Percentiles rank a stretch among this genome's conserved stretches.
These are phyloP conservation scores for Botryotinia narcissicola DNA, from an alignment of 2,329 filamentous ascomycete genomes.

Conservation along the genomic window DNA sequence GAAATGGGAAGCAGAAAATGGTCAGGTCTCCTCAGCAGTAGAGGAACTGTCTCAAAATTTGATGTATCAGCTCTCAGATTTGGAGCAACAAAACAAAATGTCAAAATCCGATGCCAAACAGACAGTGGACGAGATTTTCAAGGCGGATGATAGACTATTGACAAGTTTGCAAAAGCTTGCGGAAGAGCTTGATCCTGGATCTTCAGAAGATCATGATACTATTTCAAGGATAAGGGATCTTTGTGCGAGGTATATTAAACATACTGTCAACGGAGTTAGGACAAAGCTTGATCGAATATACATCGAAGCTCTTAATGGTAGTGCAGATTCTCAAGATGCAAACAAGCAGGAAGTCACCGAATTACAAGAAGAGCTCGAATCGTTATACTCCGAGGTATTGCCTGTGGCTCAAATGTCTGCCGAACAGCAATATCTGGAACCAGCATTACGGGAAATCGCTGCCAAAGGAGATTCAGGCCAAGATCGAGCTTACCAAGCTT, in stretches of 20 bases:
- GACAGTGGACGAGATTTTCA: slow-evolving; percentile 50
- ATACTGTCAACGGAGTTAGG: slow-evolving; percentile 54
- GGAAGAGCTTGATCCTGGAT: slow-evolving; percentile 54
- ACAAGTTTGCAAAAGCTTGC: slow-evolving; percentile 65
- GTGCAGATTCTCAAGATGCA: slow-evolving; percentile 18
- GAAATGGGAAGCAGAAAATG: slow-evolving; percentile 44
- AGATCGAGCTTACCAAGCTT: slow-evolving; percentile 47
- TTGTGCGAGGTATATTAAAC: slow-evolving; percentile 57
- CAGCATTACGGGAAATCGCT: slow-evolving; percentile 51
- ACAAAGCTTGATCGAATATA: slow-evolving; percentile 56
- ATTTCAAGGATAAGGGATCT: slow-evolving; percentile 58
- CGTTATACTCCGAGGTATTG: slow-evolving; percentile 65
- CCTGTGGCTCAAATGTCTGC: slow-evolving; percentile 69
- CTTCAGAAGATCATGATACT: slow-evolving; percentile 51
- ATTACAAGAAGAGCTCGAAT: slow-evolving; percentile 64
- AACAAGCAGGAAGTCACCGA: slow-evolving; percentile 45
- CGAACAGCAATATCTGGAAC: slow-evolving; percentile 64
- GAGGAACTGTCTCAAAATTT: slow-evolving; percentile 49
- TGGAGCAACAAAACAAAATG: slow-evolving; percentile 51
- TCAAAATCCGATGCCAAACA: slow-evolving; percentile 48
- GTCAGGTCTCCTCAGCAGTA: slow-evolving; percentile 46
- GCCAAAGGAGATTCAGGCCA: slow-evolving; percentile 46
- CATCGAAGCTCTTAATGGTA: slow-evolving; percentile 46
- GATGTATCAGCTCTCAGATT: slow-evolving; percentile 47
- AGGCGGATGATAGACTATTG: slow-evolving; percentile 64